phyloP scores from a whole-genome alignment of 2,329 filamentous ascomycete species.

The Hymenoscyphus linearis region DNA sequence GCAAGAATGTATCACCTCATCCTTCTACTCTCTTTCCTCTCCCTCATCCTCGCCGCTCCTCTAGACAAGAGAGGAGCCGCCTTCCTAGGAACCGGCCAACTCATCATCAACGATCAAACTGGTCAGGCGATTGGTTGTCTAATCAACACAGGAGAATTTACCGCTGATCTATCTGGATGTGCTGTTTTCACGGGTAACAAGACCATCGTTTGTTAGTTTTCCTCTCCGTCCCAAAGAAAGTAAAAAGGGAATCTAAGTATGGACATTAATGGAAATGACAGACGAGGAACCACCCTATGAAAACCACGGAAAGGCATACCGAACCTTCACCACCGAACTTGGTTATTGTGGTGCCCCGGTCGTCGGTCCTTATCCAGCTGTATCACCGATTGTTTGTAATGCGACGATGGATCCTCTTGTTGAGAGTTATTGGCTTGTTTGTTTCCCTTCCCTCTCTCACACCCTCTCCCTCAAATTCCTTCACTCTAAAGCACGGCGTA shows the following conservation, averaged over 20 bases:
- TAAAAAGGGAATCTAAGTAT: not conserved
- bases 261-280: not conserved
- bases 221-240: no score
- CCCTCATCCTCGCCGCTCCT: not conserved
- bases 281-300: not conserved
- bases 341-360: not conserved
- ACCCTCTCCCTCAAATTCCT: no score
- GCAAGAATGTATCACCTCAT: not conserved
- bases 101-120: not conserved
- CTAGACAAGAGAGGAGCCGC: not conserved
- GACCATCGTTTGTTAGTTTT: not conserved
- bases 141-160: not conserved
- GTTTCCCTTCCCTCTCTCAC: not conserved
- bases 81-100: not conserved
- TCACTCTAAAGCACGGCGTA: no score
- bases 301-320: not conserved
- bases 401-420: not conserved
- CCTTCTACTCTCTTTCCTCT: not conserved
- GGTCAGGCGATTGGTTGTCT: not conserved
- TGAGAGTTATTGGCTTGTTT: not conserved
- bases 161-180: not conserved
- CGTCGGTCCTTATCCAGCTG: not conserved
- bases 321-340: not conserved
- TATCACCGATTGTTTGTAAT: not conserved
- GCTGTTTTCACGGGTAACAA: not conserved